Conservation (phyloP, 768 basidiomycete genomes). For the Cystofilobasidium ferigula region DNA sequence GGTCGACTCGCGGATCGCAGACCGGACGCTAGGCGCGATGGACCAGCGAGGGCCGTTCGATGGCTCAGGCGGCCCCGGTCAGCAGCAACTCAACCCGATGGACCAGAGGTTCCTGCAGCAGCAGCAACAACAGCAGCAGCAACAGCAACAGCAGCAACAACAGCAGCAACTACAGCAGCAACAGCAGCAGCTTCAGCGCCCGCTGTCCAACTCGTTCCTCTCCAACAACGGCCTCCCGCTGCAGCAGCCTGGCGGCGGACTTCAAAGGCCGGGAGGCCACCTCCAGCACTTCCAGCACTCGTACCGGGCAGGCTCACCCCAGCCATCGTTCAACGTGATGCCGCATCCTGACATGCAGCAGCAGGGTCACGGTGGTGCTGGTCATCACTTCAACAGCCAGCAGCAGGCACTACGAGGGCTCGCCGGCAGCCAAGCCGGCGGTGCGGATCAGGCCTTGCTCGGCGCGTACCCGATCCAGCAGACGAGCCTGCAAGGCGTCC, state of each 20-base stretch:
- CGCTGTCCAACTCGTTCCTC: too few species aligned
- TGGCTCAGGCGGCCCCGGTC: neutral
- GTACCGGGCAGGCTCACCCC: neutral
- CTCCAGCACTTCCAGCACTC: neutral
- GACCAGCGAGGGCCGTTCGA: neutral
- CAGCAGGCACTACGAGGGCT: neutral
- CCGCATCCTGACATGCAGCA: neutral
- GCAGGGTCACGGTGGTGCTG: too few species aligned
- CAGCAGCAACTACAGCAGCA: conserved; percentile 1
- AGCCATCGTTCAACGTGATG: neutral
- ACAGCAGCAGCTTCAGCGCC: too few species aligned
- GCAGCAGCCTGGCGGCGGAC: too few species aligned
- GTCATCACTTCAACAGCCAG: neutral
- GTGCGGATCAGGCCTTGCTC: too few species aligned
- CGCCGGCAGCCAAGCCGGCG: too few species aligned
- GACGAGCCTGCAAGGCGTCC: neutral
- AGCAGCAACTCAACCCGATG: neutral
- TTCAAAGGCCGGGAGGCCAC: too few species aligned
- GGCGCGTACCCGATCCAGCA: too few species aligned
- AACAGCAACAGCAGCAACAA: neutral
- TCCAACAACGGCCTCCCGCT: too few species aligned
- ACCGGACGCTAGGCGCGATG: neutral
- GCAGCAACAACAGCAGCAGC: conserved; percentile 5
- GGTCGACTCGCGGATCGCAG: too few species aligned
- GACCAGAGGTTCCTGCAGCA: neutral